Base-by-base conservation (phyloP, 192 early-diverging fungal species). In the Coemansia sp. region DNA sequence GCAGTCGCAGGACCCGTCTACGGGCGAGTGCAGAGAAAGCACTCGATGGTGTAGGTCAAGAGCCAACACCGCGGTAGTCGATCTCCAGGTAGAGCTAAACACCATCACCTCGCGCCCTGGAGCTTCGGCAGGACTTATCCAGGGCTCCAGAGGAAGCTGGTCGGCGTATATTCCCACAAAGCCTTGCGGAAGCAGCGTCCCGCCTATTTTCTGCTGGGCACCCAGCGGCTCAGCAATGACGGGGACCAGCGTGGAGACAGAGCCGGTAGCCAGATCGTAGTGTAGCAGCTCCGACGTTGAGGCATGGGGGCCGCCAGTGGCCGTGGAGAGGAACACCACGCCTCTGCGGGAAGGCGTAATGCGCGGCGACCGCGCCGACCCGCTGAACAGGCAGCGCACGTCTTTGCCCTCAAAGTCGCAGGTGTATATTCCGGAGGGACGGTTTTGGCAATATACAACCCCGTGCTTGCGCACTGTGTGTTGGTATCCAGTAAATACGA, bases 161-260 rank as follows among this genome's bases (percentile, higher is more conserved):
- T 83, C 81, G 55, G 77, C 57, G 54, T 85, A 92, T 1, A 92
- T 66, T 2, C 91, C 91, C 3, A 83, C 83, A 65, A 92, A 92
- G 10, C 73, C 80, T 6, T 50, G 68, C 13, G 72, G 61, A 5
- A 78, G 55, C 12, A 35, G 35, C 19, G 65, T 68, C 12, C 62
- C 59, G n/a, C 38, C 59, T 6, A 68, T 10, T 38, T 10, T 54
- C 13, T 50, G 55, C 37, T 56, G 47, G n/a, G 15, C 12, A 8
- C 56, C 47, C 2, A 57, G 38, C 21, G 75, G 61, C 2, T 16
- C 21, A n/a, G 12, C 41, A 11, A 72, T 55, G 11, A 68, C 21
- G 4, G 75, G 65, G 26, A 78, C 70, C 1, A 72, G 40, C 2
- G 43, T 50, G 61, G 44, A 41, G 5, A 43, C 39, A 3, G 28